Percentiles rank a stretch among this genome's conserved stretches.
Evolutionary conservation across 2,329 filamentous ascomycete species (phyloP).

Genomic region (Tolypocladium inflatum): DNA sequence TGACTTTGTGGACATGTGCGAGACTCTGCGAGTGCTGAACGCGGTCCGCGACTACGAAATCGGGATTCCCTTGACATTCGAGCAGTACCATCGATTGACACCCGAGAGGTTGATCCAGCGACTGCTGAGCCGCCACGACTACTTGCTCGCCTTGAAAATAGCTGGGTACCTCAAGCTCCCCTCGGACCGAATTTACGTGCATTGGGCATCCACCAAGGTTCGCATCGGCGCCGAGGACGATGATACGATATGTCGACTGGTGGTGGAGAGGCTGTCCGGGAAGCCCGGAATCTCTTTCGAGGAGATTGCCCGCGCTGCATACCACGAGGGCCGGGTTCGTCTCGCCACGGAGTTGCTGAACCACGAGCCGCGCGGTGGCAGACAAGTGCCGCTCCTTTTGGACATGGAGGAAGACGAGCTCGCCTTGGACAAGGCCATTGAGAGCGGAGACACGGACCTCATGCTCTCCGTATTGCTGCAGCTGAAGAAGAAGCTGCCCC

Average conservation of each 20-base stretch:
- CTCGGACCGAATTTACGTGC: slow-evolving; percentile 84
- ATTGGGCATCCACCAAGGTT: slow-evolving; percentile 95
- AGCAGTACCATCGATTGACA: slow-evolving; percentile 85
- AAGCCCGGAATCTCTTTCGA: slow-evolving; percentile 95
- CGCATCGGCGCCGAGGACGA: slow-evolving; percentile 77
- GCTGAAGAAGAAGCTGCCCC: slow-evolving; percentile 79
- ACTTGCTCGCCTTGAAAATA: slow-evolving; percentile 79
- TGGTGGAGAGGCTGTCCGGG: slow-evolving; percentile 77
- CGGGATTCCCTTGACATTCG: slow-evolving; percentile 82
- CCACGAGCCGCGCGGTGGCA: slow-evolving; percentile 88
- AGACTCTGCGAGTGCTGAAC: slow-evolving; percentile 85
- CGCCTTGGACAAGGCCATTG: slow-evolving; percentile 90
- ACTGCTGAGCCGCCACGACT: slow-evolving; percentile 81
- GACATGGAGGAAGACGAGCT: slow-evolving; percentile 95
- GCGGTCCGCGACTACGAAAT: slow-evolving; percentile 87
- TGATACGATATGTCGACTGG: slow-evolving; percentile 73
- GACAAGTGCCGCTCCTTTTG: slow-evolving; percentile 85
- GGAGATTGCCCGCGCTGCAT: slow-evolving; percentile 82
- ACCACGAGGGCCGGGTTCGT: slow-evolving; percentile 84
- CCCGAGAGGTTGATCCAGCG: slow-evolving; percentile 81
- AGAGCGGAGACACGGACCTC: slow-evolving; percentile 89
- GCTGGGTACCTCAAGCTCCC: slow-evolving; percentile 80
- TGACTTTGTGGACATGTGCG: slow-evolving; percentile 97
- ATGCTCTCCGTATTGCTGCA: slow-evolving; percentile 83
- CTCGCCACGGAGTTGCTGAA: slow-evolving; percentile 87